phyloP scores from a whole-genome alignment of 1,284 basidiomycete species.

The Cryptococcus sp. region DNA sequence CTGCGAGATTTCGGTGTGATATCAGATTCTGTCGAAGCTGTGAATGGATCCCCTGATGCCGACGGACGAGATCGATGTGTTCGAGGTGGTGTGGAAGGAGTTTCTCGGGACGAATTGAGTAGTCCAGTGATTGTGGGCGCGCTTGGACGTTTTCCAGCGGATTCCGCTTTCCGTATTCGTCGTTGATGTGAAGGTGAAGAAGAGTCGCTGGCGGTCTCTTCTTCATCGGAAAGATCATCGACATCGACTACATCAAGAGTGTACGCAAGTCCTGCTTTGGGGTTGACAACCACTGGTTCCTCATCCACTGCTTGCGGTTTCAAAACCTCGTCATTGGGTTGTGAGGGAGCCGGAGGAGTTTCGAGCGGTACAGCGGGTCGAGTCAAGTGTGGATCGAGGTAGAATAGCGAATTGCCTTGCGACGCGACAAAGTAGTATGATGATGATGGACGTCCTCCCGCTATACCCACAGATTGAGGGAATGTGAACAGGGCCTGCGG shows the following conservation, averaged over 20 bases:
- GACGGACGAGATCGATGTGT: not conserved
- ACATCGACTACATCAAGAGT: constrained; percentile 33
- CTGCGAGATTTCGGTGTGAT: not conserved
- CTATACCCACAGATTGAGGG: constrained; percentile 92
- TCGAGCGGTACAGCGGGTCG: constrained; percentile 74
- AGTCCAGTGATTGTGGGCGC: not conserved
- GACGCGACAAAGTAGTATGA: constrained; percentile 97
- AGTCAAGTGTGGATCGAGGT: constrained; percentile 91
- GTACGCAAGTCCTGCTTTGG: constrained; percentile 3
- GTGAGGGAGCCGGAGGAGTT: constrained; percentile 51
- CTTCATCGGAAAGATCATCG: constrained; percentile 18
- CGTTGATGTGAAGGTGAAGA: not conserved
- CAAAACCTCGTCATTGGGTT: not conserved
- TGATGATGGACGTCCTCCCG: constrained; percentile 88
- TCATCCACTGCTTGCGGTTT: not conserved
- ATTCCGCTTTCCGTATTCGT: not conserved
- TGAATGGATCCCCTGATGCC: not conserved
- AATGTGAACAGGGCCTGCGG: constrained; percentile 77
- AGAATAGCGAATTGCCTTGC: constrained; percentile 85
- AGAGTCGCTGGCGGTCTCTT: not conserved
- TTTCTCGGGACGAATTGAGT: not conserved
- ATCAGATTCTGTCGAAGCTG: not conserved
- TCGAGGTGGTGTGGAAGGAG: constrained; percentile 9
- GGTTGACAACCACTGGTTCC: constrained; percentile 1
- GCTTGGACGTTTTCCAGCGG: constrained; percentile 1